phyloP scores from a whole-genome alignment of 73 alveolate genomes.

The Tetrahymena elliotti region DNA sequence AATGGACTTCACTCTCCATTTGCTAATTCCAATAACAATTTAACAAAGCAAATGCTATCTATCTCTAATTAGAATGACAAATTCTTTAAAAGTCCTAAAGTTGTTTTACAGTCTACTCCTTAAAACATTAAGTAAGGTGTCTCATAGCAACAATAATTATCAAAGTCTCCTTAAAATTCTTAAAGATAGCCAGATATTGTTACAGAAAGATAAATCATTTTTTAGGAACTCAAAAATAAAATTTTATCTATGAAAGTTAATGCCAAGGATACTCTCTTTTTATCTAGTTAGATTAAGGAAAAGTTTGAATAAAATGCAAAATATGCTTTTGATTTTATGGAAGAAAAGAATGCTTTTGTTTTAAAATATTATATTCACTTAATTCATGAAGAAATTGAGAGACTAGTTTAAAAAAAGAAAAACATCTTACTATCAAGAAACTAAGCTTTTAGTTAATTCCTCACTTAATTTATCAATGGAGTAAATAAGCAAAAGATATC shows the following conservation, averaged over 20 bases:
- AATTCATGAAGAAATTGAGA: background rate
- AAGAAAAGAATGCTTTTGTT: background rate
- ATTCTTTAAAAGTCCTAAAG: background rate
- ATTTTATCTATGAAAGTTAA: background rate
- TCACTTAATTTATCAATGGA: background rate
- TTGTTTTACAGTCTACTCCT: background rate
- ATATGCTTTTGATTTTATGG: background rate
- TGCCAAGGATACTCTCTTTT: background rate
- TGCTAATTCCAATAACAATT: background rate
- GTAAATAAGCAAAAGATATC: background rate
- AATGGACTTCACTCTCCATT: background rate
- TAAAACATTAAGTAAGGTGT: background rate
- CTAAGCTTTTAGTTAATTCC: background rate
- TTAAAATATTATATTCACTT: background rate
- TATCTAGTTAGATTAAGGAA: background rate
- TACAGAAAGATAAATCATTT: background rate
- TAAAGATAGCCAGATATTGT: background rate
- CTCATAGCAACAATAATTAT: background rate
- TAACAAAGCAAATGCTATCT: background rate
- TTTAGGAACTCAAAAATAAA: background rate
- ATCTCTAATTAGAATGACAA: background rate
- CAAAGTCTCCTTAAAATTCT: background rate
- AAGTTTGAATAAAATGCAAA: background rate
- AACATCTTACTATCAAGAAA: background rate
- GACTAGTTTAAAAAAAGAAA: background rate